Conservation (phyloP, 2,329 filamentous ascomycete species). For the Diplodia sapinea region DNA sequence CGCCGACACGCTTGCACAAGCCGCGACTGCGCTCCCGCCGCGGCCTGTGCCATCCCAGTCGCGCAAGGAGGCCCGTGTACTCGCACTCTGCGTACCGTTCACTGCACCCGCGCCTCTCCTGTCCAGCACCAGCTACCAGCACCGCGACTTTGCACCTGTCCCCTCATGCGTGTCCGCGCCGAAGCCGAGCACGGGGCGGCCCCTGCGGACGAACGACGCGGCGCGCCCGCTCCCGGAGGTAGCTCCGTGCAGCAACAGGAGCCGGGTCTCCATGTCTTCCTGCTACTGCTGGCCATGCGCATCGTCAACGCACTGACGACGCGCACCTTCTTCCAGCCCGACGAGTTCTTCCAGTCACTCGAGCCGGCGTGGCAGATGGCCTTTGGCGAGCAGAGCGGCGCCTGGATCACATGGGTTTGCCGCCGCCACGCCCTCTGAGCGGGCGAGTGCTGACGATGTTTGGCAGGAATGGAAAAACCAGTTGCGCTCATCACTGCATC, state of each 20-base stretch:
- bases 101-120: constrained; percentile 7
- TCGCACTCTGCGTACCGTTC: neutral
- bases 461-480: constrained; percentile 87
- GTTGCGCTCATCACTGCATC: constrained; percentile 88
- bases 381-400: constrained; percentile 76
- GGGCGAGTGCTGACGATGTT: constrained; percentile 18
- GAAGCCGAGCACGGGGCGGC: constrained; percentile 23
- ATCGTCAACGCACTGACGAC: constrained; percentile 79
- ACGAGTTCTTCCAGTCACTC: constrained; percentile 95
- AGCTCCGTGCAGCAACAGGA: constrained; percentile 8
- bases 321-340: constrained; percentile 94
- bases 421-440: neutral
- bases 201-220: constrained; percentile 23
- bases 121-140: constrained; percentile 7
- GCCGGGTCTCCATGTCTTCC: constrained; percentile 34
- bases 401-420: constrained; percentile 94
- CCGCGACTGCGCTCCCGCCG: neutral
- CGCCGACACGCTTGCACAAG: neutral
- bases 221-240: constrained; percentile 20
- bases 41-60: constrained; percentile 18
- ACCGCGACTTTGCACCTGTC: constrained; percentile 1
- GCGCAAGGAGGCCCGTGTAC: neutral
- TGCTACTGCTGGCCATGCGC: constrained; percentile 68
- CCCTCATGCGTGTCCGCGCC: constrained; percentile 21
- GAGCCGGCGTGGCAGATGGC: constrained; percentile 92